Conservation (phyloP, 257 asterid species). For the Solanum medicagineum region DNA sequence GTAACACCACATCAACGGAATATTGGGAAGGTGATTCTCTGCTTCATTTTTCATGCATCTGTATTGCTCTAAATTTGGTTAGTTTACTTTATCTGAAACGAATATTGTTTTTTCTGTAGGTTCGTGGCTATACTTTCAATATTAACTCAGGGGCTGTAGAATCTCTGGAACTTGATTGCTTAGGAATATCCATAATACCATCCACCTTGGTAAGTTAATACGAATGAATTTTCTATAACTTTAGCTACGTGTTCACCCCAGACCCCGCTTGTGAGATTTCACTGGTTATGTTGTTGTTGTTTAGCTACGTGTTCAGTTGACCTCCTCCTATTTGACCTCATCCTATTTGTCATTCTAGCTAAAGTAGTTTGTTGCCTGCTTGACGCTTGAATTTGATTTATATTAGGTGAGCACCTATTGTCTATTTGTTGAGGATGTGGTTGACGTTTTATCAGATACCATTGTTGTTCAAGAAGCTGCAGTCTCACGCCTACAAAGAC, state of each 20-base stretch:
- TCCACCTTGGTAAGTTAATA: slow-evolving; percentile 49
- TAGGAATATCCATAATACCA: slow-evolving; percentile 59
- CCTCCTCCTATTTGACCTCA: background rate
- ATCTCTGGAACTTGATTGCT: slow-evolving; percentile 59
- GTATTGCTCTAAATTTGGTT: background rate
- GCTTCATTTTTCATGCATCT: background rate
- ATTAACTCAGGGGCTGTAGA: slow-evolving; percentile 47
- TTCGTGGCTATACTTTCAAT: slow-evolving; percentile 57
- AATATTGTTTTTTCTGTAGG: slow-evolving; percentile 18
- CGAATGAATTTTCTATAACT: background rate
- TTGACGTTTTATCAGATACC: slow-evolving; percentile 38
- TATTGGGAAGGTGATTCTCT: slow-evolving; percentile 43
- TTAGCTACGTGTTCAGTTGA: background rate
- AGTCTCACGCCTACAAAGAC: slow-evolving; percentile 42
- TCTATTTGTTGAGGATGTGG: slow-evolving; percentile 46
- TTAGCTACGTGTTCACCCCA: background rate
- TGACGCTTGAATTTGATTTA: background rate
- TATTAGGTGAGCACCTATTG: slow-evolving; percentile 60
- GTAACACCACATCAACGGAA: slow-evolving; percentile 29
- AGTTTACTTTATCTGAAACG: background rate
- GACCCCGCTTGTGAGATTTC: no score
- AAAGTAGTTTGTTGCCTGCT: background rate
- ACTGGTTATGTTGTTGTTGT: no score
- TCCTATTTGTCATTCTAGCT: background rate
- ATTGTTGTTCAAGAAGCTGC: slow-evolving; percentile 53